A percentile compares a stretch with the other conserved stretches of the same genome.
These are phyloP conservation scores for Penicillium palitans DNA, from an alignment of 2,329 filamentous ascomycete genomes.

Conservation along the genomic window DNA sequence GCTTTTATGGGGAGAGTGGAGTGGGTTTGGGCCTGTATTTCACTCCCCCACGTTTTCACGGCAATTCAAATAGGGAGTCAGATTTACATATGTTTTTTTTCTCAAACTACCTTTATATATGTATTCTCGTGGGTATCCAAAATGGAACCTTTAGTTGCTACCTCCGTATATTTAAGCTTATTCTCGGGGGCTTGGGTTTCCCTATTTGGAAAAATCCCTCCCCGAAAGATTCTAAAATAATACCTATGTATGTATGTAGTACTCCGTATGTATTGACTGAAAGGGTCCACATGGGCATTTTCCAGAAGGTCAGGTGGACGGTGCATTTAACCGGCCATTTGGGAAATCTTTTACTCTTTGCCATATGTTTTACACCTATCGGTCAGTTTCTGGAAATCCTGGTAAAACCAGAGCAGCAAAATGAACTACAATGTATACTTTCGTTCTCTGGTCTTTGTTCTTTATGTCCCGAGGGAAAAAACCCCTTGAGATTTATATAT, in stretches of 20 bases:
- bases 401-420: neutral
- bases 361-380: neutral
- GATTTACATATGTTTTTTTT: no score
- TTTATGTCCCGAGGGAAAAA: neutral
- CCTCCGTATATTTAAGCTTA: neutral
- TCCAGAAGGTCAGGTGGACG: constrained; percentile 1
- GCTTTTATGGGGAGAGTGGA: constrained; percentile 7
- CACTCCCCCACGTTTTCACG: constrained; percentile 5
- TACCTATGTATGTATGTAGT: neutral
- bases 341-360: neutral
- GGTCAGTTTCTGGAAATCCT: neutral
- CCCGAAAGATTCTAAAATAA: neutral
- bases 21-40: constrained; percentile 2
- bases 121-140: no score
- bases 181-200: neutral
- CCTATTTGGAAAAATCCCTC: neutral
- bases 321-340: neutral
- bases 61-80: neutral
- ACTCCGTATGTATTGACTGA: neutral
- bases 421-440: neutral
- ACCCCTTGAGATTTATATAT: neutral
- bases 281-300: neutral
- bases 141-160: neutral
- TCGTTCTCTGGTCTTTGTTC: neutral
- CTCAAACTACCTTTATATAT: no score